Conservation (phyloP, 495 filamentous ascomycete species). For the Corynascus novoguineensis region DNA sequence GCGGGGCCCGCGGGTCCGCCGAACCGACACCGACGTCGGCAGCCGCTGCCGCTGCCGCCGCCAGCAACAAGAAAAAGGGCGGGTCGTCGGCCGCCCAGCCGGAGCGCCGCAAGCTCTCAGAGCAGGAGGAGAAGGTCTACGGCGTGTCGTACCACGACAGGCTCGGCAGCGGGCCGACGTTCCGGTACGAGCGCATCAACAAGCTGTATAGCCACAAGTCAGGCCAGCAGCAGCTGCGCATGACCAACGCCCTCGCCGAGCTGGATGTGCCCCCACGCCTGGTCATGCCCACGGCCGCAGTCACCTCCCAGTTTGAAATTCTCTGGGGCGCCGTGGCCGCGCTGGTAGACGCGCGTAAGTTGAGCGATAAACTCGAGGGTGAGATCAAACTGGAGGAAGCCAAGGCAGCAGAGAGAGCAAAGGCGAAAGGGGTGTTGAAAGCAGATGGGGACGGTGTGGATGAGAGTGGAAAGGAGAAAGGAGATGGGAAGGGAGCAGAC, state of each 20-base stretch:
- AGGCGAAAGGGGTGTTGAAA: conserved; percentile 22
- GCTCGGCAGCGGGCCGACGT: conserved; percentile 62
- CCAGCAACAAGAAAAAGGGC: conserved; percentile 55
- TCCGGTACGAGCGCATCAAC: conserved; percentile 77
- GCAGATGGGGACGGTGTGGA: conserved; percentile 15
- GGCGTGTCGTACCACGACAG: conserved; percentile 85
- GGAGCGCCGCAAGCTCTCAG: conserved; percentile 61
- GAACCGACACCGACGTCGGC: conserved; percentile 29
- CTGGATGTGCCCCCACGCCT: conserved; percentile 73
- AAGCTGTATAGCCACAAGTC: conserved; percentile 80
- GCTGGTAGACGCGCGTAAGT: conserved; percentile 76
- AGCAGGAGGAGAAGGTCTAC: conserved; percentile 69
- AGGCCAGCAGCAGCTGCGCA: conserved; percentile 72
- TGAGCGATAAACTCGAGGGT: conserved; percentile 76
- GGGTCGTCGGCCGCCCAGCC: conserved; percentile 33
- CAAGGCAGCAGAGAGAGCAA: conserved; percentile 57
- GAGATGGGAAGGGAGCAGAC: conserved; percentile 2
- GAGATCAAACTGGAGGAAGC: conserved; percentile 72
- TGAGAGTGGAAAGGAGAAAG: conserved; percentile 10
- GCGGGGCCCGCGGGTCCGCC: conserved; percentile 25
- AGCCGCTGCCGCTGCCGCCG: conserved; percentile 9
- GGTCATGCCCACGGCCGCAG: conserved; percentile 77
- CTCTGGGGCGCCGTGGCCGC: conserved; percentile 67
- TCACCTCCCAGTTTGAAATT: conserved; percentile 74
- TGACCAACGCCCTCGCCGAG: conserved; percentile 69